Conservation (phyloP, 2,329 filamentous ascomycete genomes). For the Pyrenophora graminea region DNA sequence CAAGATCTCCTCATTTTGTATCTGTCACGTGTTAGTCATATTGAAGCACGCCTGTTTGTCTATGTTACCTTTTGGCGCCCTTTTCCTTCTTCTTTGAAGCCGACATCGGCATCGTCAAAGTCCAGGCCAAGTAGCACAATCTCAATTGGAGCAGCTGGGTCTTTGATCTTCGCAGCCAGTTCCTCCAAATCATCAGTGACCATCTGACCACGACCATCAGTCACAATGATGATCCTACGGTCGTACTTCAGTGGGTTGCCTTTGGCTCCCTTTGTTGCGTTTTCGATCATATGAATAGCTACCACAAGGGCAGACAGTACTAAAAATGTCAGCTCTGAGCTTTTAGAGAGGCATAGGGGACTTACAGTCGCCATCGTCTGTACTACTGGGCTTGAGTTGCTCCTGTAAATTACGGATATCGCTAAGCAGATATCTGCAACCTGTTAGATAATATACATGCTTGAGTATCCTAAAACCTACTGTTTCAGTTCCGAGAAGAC, state of each 20-base stretch:
- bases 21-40: constrained; percentile 48
- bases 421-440: constrained; percentile 63
- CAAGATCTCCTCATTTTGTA: constrained; percentile 73
- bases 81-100: constrained; percentile 91
- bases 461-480: constrained; percentile 44
- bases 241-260: constrained; percentile 44
- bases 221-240: constrained; percentile 73
- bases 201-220: constrained; percentile 75
- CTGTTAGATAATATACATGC: background rate
- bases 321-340: constrained; percentile 32
- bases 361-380: constrained; percentile 72
- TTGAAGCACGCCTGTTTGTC: background rate
- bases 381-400: constrained; percentile 68
- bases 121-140: constrained; percentile 84
- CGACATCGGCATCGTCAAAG: constrained; percentile 88
- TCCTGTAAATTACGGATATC: constrained; percentile 68
- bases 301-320: constrained; percentile 83
- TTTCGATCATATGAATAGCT: constrained; percentile 87
- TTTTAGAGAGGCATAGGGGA: background rate
- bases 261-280: constrained; percentile 74
- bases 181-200: constrained; percentile 71
- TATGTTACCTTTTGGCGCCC: constrained; percentile 64
- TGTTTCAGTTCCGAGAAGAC: constrained; percentile 69
- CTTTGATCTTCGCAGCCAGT: constrained; percentile 74
- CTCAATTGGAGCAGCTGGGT: constrained; percentile 68